A percentile compares a stretch with the other conserved stretches of the same genome.
Conservation (phyloP, 805 yeast species). For the Candida orba region DNA sequence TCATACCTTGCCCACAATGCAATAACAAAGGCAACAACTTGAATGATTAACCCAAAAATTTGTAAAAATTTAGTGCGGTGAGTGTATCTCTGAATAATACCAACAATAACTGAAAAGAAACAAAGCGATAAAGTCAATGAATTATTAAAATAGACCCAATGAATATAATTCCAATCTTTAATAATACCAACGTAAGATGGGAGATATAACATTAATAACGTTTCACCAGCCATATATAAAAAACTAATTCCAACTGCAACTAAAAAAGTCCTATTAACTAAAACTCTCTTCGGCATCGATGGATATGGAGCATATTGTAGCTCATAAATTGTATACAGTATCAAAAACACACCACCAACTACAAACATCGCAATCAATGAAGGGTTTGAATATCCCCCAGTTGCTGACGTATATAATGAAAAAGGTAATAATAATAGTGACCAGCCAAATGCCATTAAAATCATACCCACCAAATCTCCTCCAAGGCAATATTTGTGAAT, state of each 20-base stretch:
- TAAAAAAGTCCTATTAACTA: slow-evolving; percentile 31
- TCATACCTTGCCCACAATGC: slow-evolving; percentile 24
- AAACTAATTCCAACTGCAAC: slow-evolving; percentile 29
- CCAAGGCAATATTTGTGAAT: slow-evolving; percentile 24
- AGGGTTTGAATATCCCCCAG: slow-evolving; percentile 30
- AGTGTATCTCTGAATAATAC: slow-evolving; percentile 27
- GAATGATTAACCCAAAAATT: slow-evolving; percentile 27
- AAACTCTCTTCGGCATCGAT: slow-evolving; percentile 30
- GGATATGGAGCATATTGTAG: slow-evolving; percentile 30
- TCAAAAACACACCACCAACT: slow-evolving; percentile 31
- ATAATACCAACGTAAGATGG: slow-evolving; percentile 30
- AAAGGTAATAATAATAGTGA: slow-evolving; percentile 32
- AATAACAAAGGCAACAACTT: slow-evolving; percentile 28
- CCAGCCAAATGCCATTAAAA: slow-evolving; percentile 33
- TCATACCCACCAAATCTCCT: slow-evolving; percentile 32
- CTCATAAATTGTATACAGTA: slow-evolving; percentile 31
- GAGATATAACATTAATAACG: slow-evolving; percentile 25
- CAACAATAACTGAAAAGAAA: slow-evolving; percentile 32
- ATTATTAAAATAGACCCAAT: slow-evolving; percentile 34
- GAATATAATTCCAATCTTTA: slow-evolving; percentile 23
- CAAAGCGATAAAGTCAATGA: slow-evolving; percentile 31
- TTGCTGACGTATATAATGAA: slow-evolving; percentile 28
- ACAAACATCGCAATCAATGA: slow-evolving; percentile 38
- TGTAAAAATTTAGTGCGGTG: slow-evolving; percentile 33
- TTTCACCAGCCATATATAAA: slow-evolving; percentile 25